Evolutionary conservation across 208 protist species (phyloP), one percentile per base, ranked within the genome.

Genomic region (Trypanosoma brucei): DNA sequence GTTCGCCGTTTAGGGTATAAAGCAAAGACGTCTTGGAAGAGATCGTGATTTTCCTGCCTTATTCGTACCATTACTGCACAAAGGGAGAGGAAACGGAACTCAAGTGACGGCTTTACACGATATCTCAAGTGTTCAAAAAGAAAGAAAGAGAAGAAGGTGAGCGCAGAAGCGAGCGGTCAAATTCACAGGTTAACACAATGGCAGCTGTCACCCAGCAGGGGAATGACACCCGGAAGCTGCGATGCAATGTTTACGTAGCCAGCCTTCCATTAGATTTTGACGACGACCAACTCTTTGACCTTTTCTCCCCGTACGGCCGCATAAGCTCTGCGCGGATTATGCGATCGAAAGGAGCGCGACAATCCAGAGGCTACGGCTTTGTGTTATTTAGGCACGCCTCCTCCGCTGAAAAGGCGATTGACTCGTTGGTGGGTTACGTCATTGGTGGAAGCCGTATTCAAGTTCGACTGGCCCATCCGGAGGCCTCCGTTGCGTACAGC

Each of bases 191-290:
- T 48, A 45, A 30, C 11, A 31, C 14, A 42, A 30, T 46, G 9
- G 22, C 9, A 55, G 60, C 55, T 51, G 30, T n/a, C 1, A 57
- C 5, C 33, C 51, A 58, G 45, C 14, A 35, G n/a, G 3, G 38
- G 36, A 6, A 30, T 8, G 60, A 66, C 0, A 13, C 3, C 40
- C 51, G 52, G 11, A 56, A 60, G 40, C 50, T 60, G 22, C 37
- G 59, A 71, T 57, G 88, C 66, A 94, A 94, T 70, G 81, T 94
- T 33, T 93, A 93, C 72, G 83, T 90, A 2, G 83, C 86, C 7
- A 82, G 75, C 13, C 81, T 93, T n/a, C 86, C 86, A 2, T 35
- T 76, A 11, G 65, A 75, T 50, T 86, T 89, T 68, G 71, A 77
- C 30, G 80, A 93, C 57, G 68, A 81, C 36, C 59, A 86, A 59